Evolutionary conservation across 1,284 basidiomycete genomes (phyloP).

Genomic region (Melampsora larici-populina): DNA sequence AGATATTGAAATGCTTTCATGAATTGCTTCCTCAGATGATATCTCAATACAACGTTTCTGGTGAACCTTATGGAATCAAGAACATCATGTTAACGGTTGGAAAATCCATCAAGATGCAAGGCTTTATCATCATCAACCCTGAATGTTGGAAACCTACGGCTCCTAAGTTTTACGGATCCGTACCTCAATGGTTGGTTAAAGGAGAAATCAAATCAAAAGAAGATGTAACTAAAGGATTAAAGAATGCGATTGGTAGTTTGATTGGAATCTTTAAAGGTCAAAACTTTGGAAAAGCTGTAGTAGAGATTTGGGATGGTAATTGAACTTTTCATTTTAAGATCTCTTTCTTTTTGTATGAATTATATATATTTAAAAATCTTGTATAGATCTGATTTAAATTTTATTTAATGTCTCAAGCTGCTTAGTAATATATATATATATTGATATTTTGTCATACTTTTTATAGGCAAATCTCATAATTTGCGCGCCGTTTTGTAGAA

Average conservation of each 20-base stretch:
- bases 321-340: background rate
- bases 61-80: conserved; percentile 1
- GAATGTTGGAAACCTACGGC: background rate
- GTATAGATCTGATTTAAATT: too few species aligned
- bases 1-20: background rate
- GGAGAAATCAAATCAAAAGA: conserved; percentile 1
- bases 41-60: conserved; percentile 6
- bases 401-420: too few species aligned
- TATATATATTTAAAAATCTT: too few species aligned
- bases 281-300: conserved; percentile 14
- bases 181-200: conserved; percentile 3
- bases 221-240: conserved; percentile 5
- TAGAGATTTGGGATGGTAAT: conserved; percentile 13
- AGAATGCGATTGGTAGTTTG: background rate
- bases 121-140: background rate
- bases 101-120: background rate
- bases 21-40: conserved; percentile 6
- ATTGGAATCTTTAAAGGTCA: background rate
- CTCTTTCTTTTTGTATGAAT: too few species aligned
- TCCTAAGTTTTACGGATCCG: background rate
- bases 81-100: background rate
- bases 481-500: too few species aligned
- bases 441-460: too few species aligned
- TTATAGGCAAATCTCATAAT: too few species aligned
- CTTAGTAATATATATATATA: too few species aligned